Evolutionary conservation across 2,329 filamentous ascomycete species (phyloP).

Genomic region (Colletotrichum cuscutae): DNA sequence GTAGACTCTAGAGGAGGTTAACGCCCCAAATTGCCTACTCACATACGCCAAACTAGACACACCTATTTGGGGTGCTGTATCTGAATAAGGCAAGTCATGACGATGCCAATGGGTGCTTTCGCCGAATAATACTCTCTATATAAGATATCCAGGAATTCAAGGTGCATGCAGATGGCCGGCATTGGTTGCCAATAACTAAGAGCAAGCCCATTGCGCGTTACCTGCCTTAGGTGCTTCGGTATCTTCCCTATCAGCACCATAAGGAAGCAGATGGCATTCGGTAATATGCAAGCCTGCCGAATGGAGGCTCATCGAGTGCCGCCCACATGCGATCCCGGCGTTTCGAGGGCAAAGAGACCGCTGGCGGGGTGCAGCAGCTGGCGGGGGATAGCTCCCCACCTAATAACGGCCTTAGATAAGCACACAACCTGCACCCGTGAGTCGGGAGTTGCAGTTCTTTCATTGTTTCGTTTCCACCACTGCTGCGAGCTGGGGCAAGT

Average conservation of each 20-base stretch:
- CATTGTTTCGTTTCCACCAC: neutral
- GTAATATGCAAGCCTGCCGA: neutral
- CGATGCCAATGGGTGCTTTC: neutral
- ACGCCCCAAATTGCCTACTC: neutral
- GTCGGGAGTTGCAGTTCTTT: neutral
- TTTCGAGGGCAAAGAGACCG: neutral
- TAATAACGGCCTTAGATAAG: neutral
- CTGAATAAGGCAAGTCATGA: neutral
- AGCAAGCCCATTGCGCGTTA: neutral
- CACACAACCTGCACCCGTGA: neutral
- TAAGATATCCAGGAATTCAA: neutral
- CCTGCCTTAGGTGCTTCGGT: neutral
- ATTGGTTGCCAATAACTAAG: neutral
- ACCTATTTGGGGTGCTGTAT: neutral
- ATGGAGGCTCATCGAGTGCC: neutral
- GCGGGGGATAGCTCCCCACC: constrained; percentile 27
- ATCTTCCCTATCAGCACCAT: neutral
- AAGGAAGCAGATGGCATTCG: neutral
- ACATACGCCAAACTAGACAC: neutral
- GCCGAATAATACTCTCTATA: neutral
- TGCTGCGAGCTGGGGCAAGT: neutral
- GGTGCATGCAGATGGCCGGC: no score
- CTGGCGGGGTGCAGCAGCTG: constrained; percentile 27
- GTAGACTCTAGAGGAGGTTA: neutral
- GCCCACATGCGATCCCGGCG: constrained; percentile 4